Conservation (phyloP, 768 basidiomycete species). For the Trametes meyenii region DNA sequence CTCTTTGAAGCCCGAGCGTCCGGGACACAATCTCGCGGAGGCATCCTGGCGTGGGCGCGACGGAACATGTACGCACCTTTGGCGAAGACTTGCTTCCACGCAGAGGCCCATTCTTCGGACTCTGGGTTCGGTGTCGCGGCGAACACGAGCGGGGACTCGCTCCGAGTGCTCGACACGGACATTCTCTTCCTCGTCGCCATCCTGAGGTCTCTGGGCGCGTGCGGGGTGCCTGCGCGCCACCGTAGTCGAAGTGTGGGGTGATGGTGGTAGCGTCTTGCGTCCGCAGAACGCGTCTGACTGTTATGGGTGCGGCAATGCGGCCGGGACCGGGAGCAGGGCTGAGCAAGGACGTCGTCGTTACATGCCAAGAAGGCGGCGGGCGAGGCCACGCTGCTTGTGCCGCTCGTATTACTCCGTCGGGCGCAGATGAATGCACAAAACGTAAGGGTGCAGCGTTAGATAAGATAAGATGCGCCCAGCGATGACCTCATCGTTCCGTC, state of each 20-base stretch:
- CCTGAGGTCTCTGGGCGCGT: not conserved
- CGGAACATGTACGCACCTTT: constrained; percentile 47
- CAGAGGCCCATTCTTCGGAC: constrained; percentile 55
- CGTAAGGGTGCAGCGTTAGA: constrained; percentile 16
- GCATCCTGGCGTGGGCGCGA: not conserved
- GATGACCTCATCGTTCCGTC: constrained; percentile 23
- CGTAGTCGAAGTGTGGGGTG: not conserved
- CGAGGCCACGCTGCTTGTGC: constrained; percentile 2
- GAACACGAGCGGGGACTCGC: constrained; percentile 32
- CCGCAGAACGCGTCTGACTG: not conserved
- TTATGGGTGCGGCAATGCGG: not conserved
- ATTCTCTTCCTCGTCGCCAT: constrained; percentile 37
- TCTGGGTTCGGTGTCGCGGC: constrained; percentile 38
- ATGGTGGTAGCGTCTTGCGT: not conserved
- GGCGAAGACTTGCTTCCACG: constrained; percentile 59
- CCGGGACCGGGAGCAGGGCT: not conserved
- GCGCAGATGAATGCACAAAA: constrained; percentile 5
- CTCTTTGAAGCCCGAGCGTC: no score
- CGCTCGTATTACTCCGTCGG: constrained; percentile 2
- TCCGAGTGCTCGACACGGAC: constrained; percentile 33
- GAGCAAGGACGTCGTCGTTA: constrained; percentile 10
- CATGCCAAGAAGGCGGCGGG: constrained; percentile 21
- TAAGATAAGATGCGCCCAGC: constrained; percentile 24
- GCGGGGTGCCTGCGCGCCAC: not conserved
- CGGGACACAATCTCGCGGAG: not conserved